These are phyloP conservation scores for Tardiomyces depauwii DNA, from an alignment of 1,139 yeast species.

Conservation along the genomic window DNA sequence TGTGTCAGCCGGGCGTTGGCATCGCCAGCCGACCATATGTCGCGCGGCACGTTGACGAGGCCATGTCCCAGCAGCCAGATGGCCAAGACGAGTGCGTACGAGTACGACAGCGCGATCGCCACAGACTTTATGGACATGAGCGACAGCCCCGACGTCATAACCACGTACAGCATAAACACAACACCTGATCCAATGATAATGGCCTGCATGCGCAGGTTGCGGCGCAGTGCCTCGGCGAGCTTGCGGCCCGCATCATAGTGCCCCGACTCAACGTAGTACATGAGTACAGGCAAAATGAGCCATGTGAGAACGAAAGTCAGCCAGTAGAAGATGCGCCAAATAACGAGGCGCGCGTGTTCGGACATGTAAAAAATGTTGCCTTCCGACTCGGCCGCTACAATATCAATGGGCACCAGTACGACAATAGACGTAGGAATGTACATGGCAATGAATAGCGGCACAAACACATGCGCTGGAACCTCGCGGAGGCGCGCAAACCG, in stretches of 20 bases:
- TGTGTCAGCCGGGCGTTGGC: slow-evolving; percentile 29
- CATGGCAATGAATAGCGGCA: slow-evolving; percentile 35
- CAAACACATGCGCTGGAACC: slow-evolving; percentile 32
- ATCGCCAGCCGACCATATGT: slow-evolving; percentile 41
- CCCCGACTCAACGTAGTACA: slow-evolving; percentile 65
- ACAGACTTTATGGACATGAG: slow-evolving; percentile 47
- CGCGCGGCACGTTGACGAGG: slow-evolving; percentile 52
- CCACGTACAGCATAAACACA: slow-evolving; percentile 47
- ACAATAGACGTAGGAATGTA: slow-evolving; percentile 46
- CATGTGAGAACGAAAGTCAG: slow-evolving; percentile 65
- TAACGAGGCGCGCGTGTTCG: slow-evolving; percentile 34
- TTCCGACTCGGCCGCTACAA: slow-evolving; percentile 20
- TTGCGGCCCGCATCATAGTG: slow-evolving; percentile 37
- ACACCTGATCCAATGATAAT: slow-evolving; percentile 43
- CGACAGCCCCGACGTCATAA: slow-evolving; percentile 50
- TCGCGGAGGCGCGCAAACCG: slow-evolving; percentile 25
- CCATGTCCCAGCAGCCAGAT: slow-evolving; percentile 86
- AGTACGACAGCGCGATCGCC: slow-evolving; percentile 66
- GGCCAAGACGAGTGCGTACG: slow-evolving; percentile 66
- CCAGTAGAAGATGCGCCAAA: slow-evolving; percentile 79
- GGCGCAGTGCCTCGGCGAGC: slow-evolving; percentile 45
- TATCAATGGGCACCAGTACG: slow-evolving; percentile 45
- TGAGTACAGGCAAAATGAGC: slow-evolving; percentile 55
- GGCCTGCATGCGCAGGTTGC: slow-evolving; percentile 51
- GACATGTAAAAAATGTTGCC: slow-evolving; percentile 32